Conservation (phyloP, 2,329 filamentous ascomycete species). For the Sporothrix inflata region DNA sequence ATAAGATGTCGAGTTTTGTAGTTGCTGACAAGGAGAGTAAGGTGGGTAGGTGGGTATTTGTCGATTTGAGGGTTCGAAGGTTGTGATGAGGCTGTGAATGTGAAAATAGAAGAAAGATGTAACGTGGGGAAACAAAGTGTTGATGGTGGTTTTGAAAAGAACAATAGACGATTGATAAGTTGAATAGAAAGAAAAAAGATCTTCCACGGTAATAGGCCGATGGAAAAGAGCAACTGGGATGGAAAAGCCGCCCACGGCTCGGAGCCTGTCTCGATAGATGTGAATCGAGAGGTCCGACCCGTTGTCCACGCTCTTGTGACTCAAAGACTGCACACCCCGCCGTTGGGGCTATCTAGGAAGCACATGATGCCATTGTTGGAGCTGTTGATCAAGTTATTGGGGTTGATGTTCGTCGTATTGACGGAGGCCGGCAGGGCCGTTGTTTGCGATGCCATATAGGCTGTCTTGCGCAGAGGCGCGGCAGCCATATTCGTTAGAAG, state of each 20-base stretch:
- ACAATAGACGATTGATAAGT: not conserved
- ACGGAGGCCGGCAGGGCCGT: slow-evolving; percentile 1
- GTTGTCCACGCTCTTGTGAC: slow-evolving; percentile 26
- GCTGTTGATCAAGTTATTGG: slow-evolving; percentile 14
- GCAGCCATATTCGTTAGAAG: slow-evolving; percentile 26
- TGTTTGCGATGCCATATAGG: slow-evolving; percentile 13
- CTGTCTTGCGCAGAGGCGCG: slow-evolving; percentile 21
- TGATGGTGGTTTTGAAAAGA: not conserved
- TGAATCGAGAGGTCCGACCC: slow-evolving; percentile 36
- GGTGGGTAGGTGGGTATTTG: not conserved
- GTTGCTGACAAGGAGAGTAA: not conserved
- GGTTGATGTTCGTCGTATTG: slow-evolving; percentile 23
- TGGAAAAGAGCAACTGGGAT: slow-evolving; percentile 9
- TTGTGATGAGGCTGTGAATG: not conserved
- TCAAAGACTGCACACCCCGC: slow-evolving; percentile 53
- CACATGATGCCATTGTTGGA: slow-evolving; percentile 28
- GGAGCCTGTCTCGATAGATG: slow-evolving; percentile 33
- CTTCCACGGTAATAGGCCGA: not conserved
- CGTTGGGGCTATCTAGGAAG: slow-evolving; percentile 54
- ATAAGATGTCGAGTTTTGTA: not conserved
- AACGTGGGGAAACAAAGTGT: not conserved
- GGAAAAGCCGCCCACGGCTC: slow-evolving; percentile 30
- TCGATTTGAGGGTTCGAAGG: not conserved
- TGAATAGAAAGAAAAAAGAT: not conserved
- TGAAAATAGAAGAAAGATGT: not conserved